phyloP scores from a whole-genome alignment of 2,329 filamentous ascomycete species.

The Penicillium sp. region DNA sequence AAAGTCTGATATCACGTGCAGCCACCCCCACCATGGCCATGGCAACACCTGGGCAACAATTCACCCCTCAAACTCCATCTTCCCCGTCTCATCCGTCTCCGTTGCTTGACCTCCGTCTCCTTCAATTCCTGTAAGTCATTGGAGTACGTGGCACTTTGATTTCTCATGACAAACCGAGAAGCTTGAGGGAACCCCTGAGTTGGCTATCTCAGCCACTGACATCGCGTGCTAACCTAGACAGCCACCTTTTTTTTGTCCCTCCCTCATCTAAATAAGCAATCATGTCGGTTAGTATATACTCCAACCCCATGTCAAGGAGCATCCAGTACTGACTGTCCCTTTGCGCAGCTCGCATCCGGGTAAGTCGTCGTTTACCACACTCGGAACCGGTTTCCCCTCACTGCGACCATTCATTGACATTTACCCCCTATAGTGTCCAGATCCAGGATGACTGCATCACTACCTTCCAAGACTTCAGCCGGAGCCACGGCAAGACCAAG shows the following conservation, averaged over 20 bases:
- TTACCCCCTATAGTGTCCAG: slow-evolving; percentile 39
- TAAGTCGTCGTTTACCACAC: slow-evolving; percentile 20
- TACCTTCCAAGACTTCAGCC: slow-evolving; percentile 49
- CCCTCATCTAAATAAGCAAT: slow-evolving; percentile 26
- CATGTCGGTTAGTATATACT: slow-evolving; percentile 36
- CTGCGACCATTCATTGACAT: slow-evolving; percentile 22
- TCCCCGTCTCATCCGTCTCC: slow-evolving; percentile 20
- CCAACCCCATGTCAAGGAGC: neutral
- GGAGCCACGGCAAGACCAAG: slow-evolving; percentile 47
- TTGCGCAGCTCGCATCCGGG: slow-evolving; percentile 38
- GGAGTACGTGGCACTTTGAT: neutral
- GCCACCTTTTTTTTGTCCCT: slow-evolving; percentile 20
- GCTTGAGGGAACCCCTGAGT: neutral
- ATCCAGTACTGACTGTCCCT: slow-evolving; percentile 12
- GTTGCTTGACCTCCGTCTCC: slow-evolving; percentile 13
- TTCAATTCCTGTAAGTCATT: slow-evolving; percentile 13
- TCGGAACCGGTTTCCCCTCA: slow-evolving; percentile 4
- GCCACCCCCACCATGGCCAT: slow-evolving; percentile 32
- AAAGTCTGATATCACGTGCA: slow-evolving; percentile 26
- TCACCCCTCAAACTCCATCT: slow-evolving; percentile 37
- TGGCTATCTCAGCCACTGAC: slow-evolving; percentile 26
- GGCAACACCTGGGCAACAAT: slow-evolving; percentile 34
- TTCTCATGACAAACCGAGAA: neutral
- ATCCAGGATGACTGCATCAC: slow-evolving; percentile 49
- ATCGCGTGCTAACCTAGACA: slow-evolving; percentile 32